A percentile compares a stretch with the other conserved stretches of the same genome.
These are phyloP conservation scores for Aspergillus carlsbadensis DNA, from an alignment of 495 filamentous ascomycete species.

Conservation along the genomic window DNA sequence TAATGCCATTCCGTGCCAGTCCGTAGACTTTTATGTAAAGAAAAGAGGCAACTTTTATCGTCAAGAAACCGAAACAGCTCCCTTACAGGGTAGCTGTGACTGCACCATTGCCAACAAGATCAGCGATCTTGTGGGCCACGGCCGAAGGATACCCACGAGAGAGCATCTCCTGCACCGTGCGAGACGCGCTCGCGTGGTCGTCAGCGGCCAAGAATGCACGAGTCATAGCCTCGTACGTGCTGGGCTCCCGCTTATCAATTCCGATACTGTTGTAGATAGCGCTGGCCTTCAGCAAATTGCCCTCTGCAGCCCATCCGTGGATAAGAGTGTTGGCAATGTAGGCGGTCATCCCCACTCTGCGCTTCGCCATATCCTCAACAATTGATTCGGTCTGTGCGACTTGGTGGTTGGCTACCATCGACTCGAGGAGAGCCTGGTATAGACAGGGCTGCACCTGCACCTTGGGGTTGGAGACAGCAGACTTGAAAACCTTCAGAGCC, in stretches of 20 bases:
- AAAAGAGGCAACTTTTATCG: slow-evolving; percentile 18
- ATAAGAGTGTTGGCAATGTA: slow-evolving; percentile 99
- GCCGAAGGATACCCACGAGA: slow-evolving; percentile 86
- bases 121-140: slow-evolving; percentile 86
- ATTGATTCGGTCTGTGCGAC: slow-evolving; percentile 74
- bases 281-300: slow-evolving; percentile 75
- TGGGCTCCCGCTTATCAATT: slow-evolving; percentile 79
- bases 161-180: slow-evolving; percentile 86
- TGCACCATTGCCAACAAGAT: slow-evolving; percentile 67
- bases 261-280: slow-evolving; percentile 74
- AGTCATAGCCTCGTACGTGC: slow-evolving; percentile 99
- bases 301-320: slow-evolving; percentile 89
- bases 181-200: slow-evolving; percentile 69
- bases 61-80: not conserved
- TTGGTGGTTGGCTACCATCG: slow-evolving; percentile 90
- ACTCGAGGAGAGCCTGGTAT: slow-evolving; percentile 93
- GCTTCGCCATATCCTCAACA: slow-evolving; percentile 68
- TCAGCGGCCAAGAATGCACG: slow-evolving; percentile 84
- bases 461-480: slow-evolving; percentile 62
- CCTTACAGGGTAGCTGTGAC: slow-evolving; percentile 29
- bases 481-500: slow-evolving; percentile 78
- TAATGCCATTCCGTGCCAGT: slow-evolving; percentile 28
- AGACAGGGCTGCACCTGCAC: slow-evolving; percentile 77
- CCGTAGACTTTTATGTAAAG: slow-evolving; percentile 16
- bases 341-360: slow-evolving; percentile 80